Base-by-base conservation (phyloP, 192 early-diverging fungal species). In the Entrophospora sp. region DNA sequence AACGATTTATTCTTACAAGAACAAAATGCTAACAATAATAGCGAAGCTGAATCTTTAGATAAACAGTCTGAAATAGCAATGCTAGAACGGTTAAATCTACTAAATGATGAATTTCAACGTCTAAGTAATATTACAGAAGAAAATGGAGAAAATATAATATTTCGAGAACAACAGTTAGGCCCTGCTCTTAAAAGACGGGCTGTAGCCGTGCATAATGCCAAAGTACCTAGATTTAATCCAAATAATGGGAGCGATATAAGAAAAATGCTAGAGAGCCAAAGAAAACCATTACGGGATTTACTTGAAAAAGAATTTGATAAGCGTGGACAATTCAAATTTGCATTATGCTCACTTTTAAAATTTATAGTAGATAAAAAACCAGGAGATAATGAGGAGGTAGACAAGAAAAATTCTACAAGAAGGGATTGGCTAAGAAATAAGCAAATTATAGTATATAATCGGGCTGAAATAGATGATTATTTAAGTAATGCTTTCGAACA, bases 371-470 rank as follows among this genome's bases (percentile, higher is more conserved):
- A 42, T 61, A 24, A 61, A 20, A 61, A 61, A 28, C 25, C 59
- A 1, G 37, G 25, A 13, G 6, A 25, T 52, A 61, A 61, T 31
- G 24, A 61, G 14, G n/a, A 61, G 30, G 0, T 1, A 27, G 42
- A 1, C 5, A 61, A 61, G 25, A 61, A 43, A 13, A 61, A 42
- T 24, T 27, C 59, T 27, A n/a, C n/a, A 42, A 1, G 8, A 43
- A 61, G 22, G 27, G 37, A 42, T 30, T 61, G 37, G 40, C 25
- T 61, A 22, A 10, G 58, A 61, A 61, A 61, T 61, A 61, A 61
- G 13, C 58, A 61, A 61, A 61, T 61, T 61, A 61, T 61, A 61
- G 58, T 61, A n/a, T 61, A 61, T 14, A 61, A 61, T 61, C 20
- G 58, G 24, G 5, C 58, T 30, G 37, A 61, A 61, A 61, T 61